phyloP scores from a whole-genome alignment of 2,329 filamentous ascomycete genomes.

The Alternaria dauci region DNA sequence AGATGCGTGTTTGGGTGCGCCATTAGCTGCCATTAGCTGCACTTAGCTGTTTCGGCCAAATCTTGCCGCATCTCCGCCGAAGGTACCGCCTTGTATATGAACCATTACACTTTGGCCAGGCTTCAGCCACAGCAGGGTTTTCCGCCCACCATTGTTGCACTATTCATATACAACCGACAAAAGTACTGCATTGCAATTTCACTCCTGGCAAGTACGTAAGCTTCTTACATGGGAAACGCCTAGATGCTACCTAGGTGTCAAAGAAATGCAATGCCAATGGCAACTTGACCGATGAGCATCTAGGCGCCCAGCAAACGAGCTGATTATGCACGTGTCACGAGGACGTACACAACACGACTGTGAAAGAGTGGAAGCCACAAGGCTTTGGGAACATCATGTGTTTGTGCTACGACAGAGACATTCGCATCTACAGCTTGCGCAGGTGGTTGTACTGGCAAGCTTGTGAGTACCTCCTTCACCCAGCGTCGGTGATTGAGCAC shows the following conservation, averaged over 20 bases:
- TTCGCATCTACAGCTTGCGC: neutral
- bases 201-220: neutral
- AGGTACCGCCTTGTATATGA: neutral
- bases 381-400: neutral
- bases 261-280: neutral
- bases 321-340: neutral
- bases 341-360: neutral
- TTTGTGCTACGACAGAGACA: neutral
- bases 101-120: constrained; percentile 2
- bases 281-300: neutral
- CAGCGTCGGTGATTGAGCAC: neutral
- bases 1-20: constrained; percentile 1
- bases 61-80: neutral
- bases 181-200: neutral
- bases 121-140: constrained; percentile 21
- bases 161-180: neutral
- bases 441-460: too few relatives aligned
- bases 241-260: neutral
- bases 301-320: neutral
- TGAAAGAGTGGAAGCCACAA: neutral
- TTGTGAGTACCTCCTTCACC: neutral
- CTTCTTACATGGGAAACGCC: neutral
- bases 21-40: neutral
- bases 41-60: neutral
- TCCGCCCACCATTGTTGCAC: neutral